phyloP scores from a whole-genome alignment of 805 yeast species.

The Metschnikowia lochheadii region DNA sequence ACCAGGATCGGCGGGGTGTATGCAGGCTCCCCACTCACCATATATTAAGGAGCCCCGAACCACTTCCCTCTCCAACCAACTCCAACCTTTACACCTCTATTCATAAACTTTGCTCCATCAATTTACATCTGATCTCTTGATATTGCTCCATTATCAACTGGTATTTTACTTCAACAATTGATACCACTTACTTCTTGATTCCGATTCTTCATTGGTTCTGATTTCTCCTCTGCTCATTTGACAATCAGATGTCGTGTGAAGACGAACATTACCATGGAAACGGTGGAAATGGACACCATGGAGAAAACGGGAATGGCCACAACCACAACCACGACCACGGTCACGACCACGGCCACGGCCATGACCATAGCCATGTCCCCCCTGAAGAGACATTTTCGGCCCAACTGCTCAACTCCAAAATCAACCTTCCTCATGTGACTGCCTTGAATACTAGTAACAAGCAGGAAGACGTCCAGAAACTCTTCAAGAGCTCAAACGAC shows the following conservation, averaged over 20 bases:
- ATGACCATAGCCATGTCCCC: constrained; percentile 41
- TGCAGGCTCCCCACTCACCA: not conserved
- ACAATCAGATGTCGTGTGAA: constrained; percentile 10
- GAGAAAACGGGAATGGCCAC: not conserved
- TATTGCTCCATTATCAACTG: no score
- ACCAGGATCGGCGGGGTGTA: constrained; percentile 1
- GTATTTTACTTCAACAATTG: no score
- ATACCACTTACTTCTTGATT: no score
- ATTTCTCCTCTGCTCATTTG: no score
- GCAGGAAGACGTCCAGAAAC: constrained; percentile 42
- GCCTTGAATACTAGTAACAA: constrained; percentile 61
- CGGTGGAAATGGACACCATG: not conserved
- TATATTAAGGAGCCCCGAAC: not conserved
- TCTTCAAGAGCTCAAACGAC: constrained; percentile 52
- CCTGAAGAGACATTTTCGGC: constrained; percentile 68
- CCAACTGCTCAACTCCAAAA: constrained; percentile 60
- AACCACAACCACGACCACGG: constrained; percentile 5
- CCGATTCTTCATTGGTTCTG: no score
- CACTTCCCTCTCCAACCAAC: no score
- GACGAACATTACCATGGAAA: constrained; percentile 11
- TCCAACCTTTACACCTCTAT: no score
- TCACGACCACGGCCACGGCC: constrained; percentile 19
- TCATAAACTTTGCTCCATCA: no score
- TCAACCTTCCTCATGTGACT: constrained; percentile 55
- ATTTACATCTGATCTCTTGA: no score